A percentile compares a stretch with the other conserved stretches of the same genome.
These are phyloP conservation scores for Cynara cardunculus DNA, from an alignment of 129 eudicot species.

Conservation along the genomic window DNA sequence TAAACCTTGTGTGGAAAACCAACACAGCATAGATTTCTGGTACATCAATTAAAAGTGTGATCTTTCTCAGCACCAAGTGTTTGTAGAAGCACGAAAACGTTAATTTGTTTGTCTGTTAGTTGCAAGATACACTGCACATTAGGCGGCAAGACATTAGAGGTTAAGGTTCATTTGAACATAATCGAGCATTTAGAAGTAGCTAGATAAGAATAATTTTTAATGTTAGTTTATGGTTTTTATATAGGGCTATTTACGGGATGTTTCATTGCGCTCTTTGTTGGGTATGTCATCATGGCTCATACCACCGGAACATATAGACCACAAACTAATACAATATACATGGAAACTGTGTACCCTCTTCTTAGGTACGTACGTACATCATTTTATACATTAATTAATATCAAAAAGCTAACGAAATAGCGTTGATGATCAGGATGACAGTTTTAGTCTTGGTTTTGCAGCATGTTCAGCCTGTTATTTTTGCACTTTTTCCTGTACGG, in stretches of 20 bases:
- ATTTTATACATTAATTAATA: background rate
- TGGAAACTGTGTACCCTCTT: constrained; percentile 98
- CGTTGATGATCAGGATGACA: background rate
- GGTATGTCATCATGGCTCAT: constrained; percentile 89
- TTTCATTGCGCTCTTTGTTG: constrained; percentile 66
- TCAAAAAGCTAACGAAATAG: background rate
- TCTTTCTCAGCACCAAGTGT: constrained; percentile 35
- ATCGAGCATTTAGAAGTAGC: background rate
- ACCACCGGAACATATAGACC: constrained; percentile 70
- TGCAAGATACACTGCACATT: background rate
- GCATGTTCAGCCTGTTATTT: constrained; percentile 85
- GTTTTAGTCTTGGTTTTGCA: constrained; percentile 37
- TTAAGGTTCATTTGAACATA: background rate
- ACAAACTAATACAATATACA: constrained; percentile 71
- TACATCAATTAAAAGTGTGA: constrained; percentile 30
- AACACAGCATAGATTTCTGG: constrained; percentile 22
- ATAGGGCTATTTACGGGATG: constrained; percentile 90
- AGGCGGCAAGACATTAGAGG: background rate
- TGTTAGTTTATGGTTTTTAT: background rate
- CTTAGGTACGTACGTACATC: constrained; percentile 56
- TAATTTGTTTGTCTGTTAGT: constrained; percentile 11
- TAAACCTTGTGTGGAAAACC: constrained; percentile 30
- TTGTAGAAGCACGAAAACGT: constrained; percentile 22
- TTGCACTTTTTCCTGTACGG: constrained; percentile 88
- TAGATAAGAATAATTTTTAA: background rate